A percentile compares a stretch with the other conserved stretches of the same genome.
Evolutionary conservation across 495 filamentous ascomycete genomes (phyloP).

Genomic region (Lasiosphaeris hirsuta): DNA sequence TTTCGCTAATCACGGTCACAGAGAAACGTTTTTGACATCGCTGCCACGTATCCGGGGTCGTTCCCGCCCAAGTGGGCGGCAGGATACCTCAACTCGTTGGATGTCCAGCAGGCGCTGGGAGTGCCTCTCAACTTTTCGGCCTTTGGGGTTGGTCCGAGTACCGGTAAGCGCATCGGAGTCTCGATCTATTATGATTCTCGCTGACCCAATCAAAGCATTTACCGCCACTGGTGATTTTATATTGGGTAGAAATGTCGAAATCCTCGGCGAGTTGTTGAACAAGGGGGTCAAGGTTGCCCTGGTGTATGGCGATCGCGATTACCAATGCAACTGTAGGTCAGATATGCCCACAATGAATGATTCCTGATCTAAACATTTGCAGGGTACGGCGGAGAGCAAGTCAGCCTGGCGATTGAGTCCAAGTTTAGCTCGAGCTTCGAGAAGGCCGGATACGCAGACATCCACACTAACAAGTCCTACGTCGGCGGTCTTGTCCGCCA

Average conservation of each 20-base stretch:
- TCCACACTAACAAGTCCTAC: constrained; percentile 47
- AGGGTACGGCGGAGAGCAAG: constrained; percentile 54
- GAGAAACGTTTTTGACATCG: constrained; percentile 48
- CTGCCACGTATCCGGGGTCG: constrained; percentile 43
- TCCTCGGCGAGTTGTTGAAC: constrained; percentile 51
- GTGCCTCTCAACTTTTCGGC: constrained; percentile 58
- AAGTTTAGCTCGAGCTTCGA: constrained; percentile 32
- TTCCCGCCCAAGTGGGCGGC: constrained; percentile 54
- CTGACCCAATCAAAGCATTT: constrained; percentile 31
- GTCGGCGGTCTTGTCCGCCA: constrained; percentile 58
- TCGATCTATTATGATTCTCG: constrained; percentile 22
- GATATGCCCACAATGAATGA: too few species aligned
- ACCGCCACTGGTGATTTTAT: constrained; percentile 32
- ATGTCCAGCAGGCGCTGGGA: constrained; percentile 56
- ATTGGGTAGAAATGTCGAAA: constrained; percentile 43
- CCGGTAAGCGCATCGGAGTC: not conserved
- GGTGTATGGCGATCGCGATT: constrained; percentile 59
- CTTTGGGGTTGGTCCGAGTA: not conserved
- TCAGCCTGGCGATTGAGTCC: constrained; percentile 52
- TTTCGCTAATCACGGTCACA: not conserved
- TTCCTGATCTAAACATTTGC: not conserved
- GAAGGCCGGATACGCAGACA: constrained; percentile 47
- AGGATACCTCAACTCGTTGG: constrained; percentile 53
- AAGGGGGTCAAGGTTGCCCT: constrained; percentile 57
- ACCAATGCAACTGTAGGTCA: constrained; percentile 45